These are phyloP conservation scores for Dothiorella sarmentorum DNA, from an alignment of 2,329 filamentous ascomycete species.

Conservation along the genomic window DNA sequence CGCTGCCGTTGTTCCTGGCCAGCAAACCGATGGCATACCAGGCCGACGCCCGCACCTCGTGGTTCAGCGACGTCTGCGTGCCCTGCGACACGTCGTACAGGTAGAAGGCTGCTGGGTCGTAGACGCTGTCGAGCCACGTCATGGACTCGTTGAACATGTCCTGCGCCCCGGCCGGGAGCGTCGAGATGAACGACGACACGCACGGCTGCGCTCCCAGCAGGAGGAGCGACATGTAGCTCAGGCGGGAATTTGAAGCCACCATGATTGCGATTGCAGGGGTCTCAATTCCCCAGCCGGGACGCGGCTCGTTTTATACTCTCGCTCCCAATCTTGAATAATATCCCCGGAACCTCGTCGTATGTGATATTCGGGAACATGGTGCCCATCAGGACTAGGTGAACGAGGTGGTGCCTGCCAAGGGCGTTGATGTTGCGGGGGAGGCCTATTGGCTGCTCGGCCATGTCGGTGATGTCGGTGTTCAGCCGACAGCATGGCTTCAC, in stretches of 20 bases:
- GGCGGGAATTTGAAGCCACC: neutral
- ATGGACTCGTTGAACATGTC: slow-evolving; percentile 47
- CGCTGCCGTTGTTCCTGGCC: slow-evolving; percentile 51
- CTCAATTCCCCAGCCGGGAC: no score
- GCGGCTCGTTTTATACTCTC: no score
- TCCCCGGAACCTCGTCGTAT: no score
- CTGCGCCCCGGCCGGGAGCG: neutral
- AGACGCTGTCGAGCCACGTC: slow-evolving; percentile 54
- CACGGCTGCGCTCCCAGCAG: slow-evolving; percentile 1
- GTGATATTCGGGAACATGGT: no score
- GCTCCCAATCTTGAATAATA: no score
- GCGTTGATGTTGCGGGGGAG: neutral
- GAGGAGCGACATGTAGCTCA: neutral
- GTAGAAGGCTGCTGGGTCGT: slow-evolving; percentile 52
- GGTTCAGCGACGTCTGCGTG: slow-evolving; percentile 42
- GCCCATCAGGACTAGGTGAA: no score
- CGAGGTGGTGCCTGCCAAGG: slow-evolving; percentile 16
- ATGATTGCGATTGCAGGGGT: neutral
- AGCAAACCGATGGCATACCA: slow-evolving; percentile 61
- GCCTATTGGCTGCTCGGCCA: slow-evolving; percentile 7
- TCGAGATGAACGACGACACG: slow-evolving; percentile 1
- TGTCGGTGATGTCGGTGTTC: slow-evolving; percentile 4
- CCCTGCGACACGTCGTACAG: slow-evolving; percentile 44
- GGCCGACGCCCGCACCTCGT: slow-evolving; percentile 55
- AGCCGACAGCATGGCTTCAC: neutral